These are phyloP conservation scores for Pythium sp. DNA, from an alignment of 352 stramenopile species.

Conservation along the genomic window DNA sequence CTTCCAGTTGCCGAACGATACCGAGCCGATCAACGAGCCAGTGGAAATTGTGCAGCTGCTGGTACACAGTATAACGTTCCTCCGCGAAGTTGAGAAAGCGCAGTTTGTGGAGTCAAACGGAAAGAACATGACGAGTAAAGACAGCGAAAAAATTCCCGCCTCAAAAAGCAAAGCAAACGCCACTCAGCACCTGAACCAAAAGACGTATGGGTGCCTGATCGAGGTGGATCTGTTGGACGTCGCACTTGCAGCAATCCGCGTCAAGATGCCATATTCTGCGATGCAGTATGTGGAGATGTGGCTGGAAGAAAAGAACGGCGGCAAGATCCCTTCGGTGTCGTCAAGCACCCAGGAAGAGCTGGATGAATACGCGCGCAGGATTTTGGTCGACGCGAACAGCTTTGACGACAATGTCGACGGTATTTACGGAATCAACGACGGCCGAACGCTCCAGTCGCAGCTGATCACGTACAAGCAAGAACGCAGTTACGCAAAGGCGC, in stretches of 20 bases:
- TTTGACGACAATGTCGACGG: constrained; percentile 66
- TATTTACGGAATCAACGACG: constrained; percentile 81
- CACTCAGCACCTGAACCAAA: constrained; percentile 22
- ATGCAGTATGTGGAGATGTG: constrained; percentile 91
- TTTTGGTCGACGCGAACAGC: constrained; percentile 65
- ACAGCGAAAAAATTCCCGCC: neutral
- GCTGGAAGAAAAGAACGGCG: constrained; percentile 59
- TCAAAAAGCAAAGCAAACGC: neutral
- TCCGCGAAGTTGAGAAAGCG: constrained; percentile 73
- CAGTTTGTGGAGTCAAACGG: constrained; percentile 70
- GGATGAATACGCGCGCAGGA: constrained; percentile 35
- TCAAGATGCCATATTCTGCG: constrained; percentile 86
- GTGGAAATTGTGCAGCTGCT: constrained; percentile 61
- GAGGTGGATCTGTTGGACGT: constrained; percentile 65
- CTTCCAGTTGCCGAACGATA: neutral
- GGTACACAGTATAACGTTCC: constrained; percentile 78
- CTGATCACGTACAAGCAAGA: constrained; percentile 75
- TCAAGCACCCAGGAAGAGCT: constrained; percentile 26
- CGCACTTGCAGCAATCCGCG: constrained; percentile 54
- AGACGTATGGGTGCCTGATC: constrained; percentile 56
- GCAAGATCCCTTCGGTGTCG: constrained; percentile 40
- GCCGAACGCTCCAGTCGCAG: constrained; percentile 60
- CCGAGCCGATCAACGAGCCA: constrained; percentile 14
- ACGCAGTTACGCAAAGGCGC: constrained; percentile 46
- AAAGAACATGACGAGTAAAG: constrained; percentile 14